phyloP scores from a whole-genome alignment of 176 grass and related monocot genomes.

The Oryza meridionalis region DNA sequence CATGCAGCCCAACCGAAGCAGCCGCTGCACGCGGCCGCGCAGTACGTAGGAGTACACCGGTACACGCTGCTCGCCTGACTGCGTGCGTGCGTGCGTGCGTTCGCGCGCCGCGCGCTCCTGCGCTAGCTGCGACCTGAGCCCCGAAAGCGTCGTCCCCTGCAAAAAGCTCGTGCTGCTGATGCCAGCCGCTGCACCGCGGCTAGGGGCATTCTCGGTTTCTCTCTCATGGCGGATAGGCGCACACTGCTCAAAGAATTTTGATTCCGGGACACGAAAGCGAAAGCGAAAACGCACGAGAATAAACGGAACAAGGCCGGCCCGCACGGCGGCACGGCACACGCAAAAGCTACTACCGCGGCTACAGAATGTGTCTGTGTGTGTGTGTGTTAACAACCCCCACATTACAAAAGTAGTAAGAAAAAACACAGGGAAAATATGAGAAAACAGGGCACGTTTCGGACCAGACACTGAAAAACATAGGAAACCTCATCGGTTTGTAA shows the following conservation, averaged over 20 bases:
- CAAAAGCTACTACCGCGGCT: neutral
- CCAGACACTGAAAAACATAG: no score
- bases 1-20: slow-evolving; percentile 19
- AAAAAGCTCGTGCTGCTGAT: neutral
- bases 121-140: neutral
- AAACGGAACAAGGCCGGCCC: neutral
- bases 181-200: neutral
- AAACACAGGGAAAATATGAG: no score
- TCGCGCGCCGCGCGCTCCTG: neutral
- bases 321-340: neutral
- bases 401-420: no score
- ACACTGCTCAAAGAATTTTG: neutral
- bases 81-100: neutral
- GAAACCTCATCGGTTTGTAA: no score
- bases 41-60: no score
- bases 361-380: neutral
- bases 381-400: no score
- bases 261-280: neutral
- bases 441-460: no score
- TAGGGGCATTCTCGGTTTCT: neutral
- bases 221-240: neutral
- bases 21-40: neutral
- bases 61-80: no score
- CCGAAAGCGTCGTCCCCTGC: neutral
- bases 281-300: neutral